These are phyloP conservation scores for Phytopythium oedochilum DNA, from an alignment of 352 stramenopile genomes.

Conservation along the genomic window DNA sequence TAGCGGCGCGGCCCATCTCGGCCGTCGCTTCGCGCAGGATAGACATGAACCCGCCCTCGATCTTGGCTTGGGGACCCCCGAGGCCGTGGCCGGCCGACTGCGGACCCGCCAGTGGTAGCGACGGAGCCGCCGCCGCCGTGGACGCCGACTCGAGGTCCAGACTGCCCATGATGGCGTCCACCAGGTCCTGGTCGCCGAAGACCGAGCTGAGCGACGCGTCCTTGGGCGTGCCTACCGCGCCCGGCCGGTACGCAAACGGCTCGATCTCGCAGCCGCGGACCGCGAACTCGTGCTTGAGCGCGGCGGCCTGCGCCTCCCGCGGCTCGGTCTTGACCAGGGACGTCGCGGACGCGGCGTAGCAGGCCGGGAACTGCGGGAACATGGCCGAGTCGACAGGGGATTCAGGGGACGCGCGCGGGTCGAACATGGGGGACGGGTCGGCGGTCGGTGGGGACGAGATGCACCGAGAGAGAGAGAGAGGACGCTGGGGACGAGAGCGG, in stretches of 20 bases:
- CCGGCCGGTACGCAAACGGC: conserved; percentile 57
- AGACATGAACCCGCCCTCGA: conserved; percentile 6
- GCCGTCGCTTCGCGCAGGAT: conserved; percentile 14
- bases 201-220: conserved; percentile 59
- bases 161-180: conserved; percentile 78
- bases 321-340: conserved; percentile 10
- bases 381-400: conserved; percentile 74
- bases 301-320: background rate
- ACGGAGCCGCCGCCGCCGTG: conserved; percentile 3
- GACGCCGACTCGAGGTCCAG: conserved; percentile 44
- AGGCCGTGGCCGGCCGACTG: conserved; percentile 7
- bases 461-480: background rate
- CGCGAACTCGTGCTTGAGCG: conserved; percentile 11
- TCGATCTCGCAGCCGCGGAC: conserved; percentile 43
- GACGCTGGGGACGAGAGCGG: too few species aligned
- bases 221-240: background rate
- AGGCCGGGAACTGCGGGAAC: conserved; percentile 43
- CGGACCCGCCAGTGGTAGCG: background rate
- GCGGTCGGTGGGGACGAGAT: background rate
- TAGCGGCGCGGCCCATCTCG: conserved; percentile 15
- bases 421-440: conserved; percentile 11
- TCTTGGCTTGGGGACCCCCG: conserved; percentile 7
- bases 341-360: conserved; percentile 14
- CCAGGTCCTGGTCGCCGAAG: conserved; percentile 71
- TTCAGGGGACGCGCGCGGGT: conserved; percentile 28